A percentile compares a stretch with the other conserved stretches of the same genome.
Evolutionary conservation across 2,329 filamentous ascomycete genomes (phyloP).

Genomic region (Pestalotiopsis sp.): DNA sequence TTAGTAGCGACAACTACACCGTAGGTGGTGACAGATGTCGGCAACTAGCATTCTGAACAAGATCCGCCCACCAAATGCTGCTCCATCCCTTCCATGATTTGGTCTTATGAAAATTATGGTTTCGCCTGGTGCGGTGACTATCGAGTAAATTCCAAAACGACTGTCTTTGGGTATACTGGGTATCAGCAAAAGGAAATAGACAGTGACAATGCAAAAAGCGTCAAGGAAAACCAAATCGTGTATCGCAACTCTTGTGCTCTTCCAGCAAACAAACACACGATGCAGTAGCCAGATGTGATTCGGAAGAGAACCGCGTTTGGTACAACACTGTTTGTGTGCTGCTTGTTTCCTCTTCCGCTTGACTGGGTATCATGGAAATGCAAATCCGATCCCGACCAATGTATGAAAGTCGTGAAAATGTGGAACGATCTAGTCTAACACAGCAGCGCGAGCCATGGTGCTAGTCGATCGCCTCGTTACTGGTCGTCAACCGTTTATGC

Average conservation of each 20-base stretch:
- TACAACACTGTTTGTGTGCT: constrained; percentile 1
- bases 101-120: constrained; percentile 23
- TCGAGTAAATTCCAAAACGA: constrained; percentile 30
- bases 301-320: constrained; percentile 11
- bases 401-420: constrained; percentile 10
- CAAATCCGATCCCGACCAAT: constrained; percentile 39
- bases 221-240: constrained; percentile 28
- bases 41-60: constrained; percentile 15
- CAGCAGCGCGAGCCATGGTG: background rate
- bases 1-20: constrained; percentile 7
- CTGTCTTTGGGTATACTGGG: constrained; percentile 38
- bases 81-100: constrained; percentile 15
- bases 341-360: constrained; percentile 7
- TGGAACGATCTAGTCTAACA: background rate
- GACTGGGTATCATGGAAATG: constrained; percentile 38
- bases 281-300: background rate
- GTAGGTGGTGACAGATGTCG: constrained; percentile 15
- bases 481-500: constrained; percentile 27
- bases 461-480: background rate
- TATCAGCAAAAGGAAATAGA: constrained; percentile 37
- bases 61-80: constrained; percentile 12
- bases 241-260: constrained; percentile 25
- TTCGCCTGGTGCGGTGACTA: constrained; percentile 24
- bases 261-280: constrained; percentile 11
- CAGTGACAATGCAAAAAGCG: constrained; percentile 29